Evolutionary conservation across 2,329 filamentous ascomycete genomes (phyloP), one percentile per base, ranked within the genome.

Genomic region (Zymoseptoria brevis): DNA sequence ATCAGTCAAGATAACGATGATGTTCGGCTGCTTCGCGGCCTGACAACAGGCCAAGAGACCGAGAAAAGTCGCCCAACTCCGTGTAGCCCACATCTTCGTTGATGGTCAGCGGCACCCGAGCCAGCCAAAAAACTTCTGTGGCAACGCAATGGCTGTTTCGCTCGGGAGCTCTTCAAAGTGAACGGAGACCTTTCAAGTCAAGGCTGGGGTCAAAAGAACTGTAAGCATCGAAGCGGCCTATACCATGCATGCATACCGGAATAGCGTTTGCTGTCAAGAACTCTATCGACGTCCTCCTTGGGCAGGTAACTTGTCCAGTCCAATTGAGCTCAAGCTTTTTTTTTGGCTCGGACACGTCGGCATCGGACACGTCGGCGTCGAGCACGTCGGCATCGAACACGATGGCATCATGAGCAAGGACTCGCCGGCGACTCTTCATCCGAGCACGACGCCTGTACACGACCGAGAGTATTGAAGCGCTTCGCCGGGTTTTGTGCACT

Each of bases 1-100:
- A 61, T 88, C 86, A 0, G 84, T 85, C 41, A 88, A 75, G 58
- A 88, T 82, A 65, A 88, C 85, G 13, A 88, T 75, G 50, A 88
- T 81, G 63, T 88, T 88, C 3, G 69, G 69, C 74, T 57, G 60
- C 57, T 65, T 62, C 35, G 35, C 35, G 35, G 35, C 35, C 11
- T 41, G 35, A 13, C 35, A 41, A 13, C 35, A 41, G 16, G 35
- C 35, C 35, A 41, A 16, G 35, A 13, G 9, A 13, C 11, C 16
- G 35, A 41, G 35, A 41, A 41, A 13, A 5, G 35, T 41, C 35
- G 35, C 16, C 35, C 35, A 41, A 13, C 9, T 41, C 35, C 11
- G 16, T 41, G 35, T 13, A 41, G 11, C 11, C 11, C 35, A 13
- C 35, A 41, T 41, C 11, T 41, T 41, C 26, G 35, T 41, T 16